Evolutionary conservation across 2,329 filamentous ascomycete genomes (phyloP).

Genomic region (Alternaria brassicicola): DNA sequence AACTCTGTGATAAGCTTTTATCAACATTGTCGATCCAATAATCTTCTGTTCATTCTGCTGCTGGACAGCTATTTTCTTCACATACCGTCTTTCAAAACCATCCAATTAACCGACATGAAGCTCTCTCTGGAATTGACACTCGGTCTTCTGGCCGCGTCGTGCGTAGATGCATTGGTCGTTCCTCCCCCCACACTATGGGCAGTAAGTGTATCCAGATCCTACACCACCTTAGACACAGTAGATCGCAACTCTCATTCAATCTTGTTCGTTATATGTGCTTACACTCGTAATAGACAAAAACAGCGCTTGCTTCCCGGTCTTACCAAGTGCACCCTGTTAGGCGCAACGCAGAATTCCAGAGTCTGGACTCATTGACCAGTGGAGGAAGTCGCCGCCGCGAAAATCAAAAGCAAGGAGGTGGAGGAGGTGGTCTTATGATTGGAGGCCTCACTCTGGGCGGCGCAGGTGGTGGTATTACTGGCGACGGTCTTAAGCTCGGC

Average conservation of each 20-base stretch:
- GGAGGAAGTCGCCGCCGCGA: slow-evolving; percentile 4
- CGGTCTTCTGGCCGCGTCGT: slow-evolving; percentile 29
- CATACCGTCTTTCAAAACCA: not conserved
- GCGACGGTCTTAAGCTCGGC: slow-evolving; percentile 29
- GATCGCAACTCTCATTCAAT: not conserved
- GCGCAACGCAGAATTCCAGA: slow-evolving; percentile 7
- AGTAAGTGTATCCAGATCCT: slow-evolving; percentile 21
- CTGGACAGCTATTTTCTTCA: slow-evolving; percentile 19
- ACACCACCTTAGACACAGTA: not conserved
- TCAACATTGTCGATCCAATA: not conserved
- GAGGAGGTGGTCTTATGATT: slow-evolving; percentile 29
- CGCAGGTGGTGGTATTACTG: slow-evolving; percentile 34
- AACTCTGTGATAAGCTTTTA: not conserved
- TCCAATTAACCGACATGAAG: slow-evolving; percentile 30
- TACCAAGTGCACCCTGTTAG: slow-evolving; percentile 21
- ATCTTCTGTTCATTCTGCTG: slow-evolving; percentile 16
- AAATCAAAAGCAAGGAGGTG: slow-evolving; percentile 16
- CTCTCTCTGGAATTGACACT: slow-evolving; percentile 23
- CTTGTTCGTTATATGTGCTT: not conserved
- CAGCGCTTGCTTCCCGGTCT: slow-evolving; percentile 19
- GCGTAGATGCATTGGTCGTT: slow-evolving; percentile 28
- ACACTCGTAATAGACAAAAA: slow-evolving; percentile 7
- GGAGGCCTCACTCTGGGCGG: slow-evolving; percentile 43
- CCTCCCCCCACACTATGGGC: slow-evolving; percentile 23
- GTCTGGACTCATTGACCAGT: not conserved